These are phyloP conservation scores for Recurvomyces mirabilis DNA, from an alignment of 495 filamentous ascomycete genomes.

Conservation along the genomic window DNA sequence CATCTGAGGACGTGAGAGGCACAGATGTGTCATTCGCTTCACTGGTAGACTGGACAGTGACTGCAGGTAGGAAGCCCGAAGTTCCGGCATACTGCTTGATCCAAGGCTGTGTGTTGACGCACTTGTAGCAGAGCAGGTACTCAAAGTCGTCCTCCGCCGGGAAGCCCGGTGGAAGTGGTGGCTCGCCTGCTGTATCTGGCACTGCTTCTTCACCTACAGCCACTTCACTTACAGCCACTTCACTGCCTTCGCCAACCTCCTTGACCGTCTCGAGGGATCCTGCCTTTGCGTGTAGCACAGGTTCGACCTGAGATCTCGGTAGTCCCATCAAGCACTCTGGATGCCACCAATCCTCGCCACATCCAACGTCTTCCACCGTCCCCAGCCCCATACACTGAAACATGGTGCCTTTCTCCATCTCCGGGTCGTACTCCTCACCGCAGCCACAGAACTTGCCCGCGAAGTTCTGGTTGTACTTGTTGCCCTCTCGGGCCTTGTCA, in stretches of 20 bases:
- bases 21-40: slow-evolving; percentile 7
- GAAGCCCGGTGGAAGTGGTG: slow-evolving; percentile 68
- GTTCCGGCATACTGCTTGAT: slow-evolving; percentile 82
- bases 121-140: slow-evolving; percentile 86
- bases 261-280: slow-evolving; percentile 13
- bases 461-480: slow-evolving; percentile 93
- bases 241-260: slow-evolving; percentile 17
- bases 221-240: slow-evolving; percentile 10
- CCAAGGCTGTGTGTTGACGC: slow-evolving; percentile 80
- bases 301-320: slow-evolving; percentile 43
- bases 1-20: not conserved
- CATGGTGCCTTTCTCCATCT: slow-evolving; percentile 94
- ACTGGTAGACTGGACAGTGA: slow-evolving; percentile 26
- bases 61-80: slow-evolving; percentile 65
- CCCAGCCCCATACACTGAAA: slow-evolving; percentile 91
- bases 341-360: slow-evolving; percentile 99
- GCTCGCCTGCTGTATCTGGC: slow-evolving; percentile 27
- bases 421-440: slow-evolving; percentile 68
- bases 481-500: slow-evolving; percentile 56
- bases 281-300: not conserved
- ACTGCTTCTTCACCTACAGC: slow-evolving; percentile 12
- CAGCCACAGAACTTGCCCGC: slow-evolving; percentile 88
- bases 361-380: slow-evolving; percentile 66
- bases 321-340: slow-evolving; percentile 84
- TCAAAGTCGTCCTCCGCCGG: slow-evolving; percentile 82